These are phyloP conservation scores for Immersiporthe knoxdaviesiana DNA, from an alignment of 2,329 filamentous ascomycete genomes.

Conservation along the genomic window DNA sequence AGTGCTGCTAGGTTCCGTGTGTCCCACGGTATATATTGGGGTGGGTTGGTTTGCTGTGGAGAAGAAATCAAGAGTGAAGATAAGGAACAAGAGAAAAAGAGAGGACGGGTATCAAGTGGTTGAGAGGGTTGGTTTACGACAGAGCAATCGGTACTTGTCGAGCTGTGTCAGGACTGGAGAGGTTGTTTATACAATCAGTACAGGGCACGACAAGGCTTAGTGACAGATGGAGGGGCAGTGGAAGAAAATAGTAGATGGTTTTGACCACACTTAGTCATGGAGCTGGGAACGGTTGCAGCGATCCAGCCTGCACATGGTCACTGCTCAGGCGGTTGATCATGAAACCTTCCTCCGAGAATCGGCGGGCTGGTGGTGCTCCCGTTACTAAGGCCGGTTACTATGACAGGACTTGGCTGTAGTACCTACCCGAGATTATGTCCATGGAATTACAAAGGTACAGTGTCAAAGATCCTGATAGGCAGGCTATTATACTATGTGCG, in stretches of 20 bases:
- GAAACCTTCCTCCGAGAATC: conserved; percentile 1
- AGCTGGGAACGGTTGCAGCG: neutral
- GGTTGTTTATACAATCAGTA: neutral
- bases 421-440: neutral
- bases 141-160: neutral
- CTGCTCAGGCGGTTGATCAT: neutral
- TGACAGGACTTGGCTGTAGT: neutral
- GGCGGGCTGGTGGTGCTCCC: neutral
- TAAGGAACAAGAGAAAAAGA: neutral
- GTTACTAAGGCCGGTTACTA: neutral
- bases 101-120: neutral
- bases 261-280: neutral
- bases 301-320: neutral
- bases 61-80: neutral
- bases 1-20: neutral
- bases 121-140: neutral
- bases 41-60: neutral
- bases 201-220: neutral
- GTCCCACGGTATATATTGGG: neutral
- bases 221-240: neutral
- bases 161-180: neutral
- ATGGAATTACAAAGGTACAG: neutral
- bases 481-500: too few relatives aligned
- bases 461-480: neutral
- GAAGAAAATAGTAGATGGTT: neutral